A percentile compares a stretch with the other conserved stretches of the same genome.
These are phyloP conservation scores for Penicillium paxilli DNA, from an alignment of 495 filamentous ascomycete species.

Conservation along the genomic window DNA sequence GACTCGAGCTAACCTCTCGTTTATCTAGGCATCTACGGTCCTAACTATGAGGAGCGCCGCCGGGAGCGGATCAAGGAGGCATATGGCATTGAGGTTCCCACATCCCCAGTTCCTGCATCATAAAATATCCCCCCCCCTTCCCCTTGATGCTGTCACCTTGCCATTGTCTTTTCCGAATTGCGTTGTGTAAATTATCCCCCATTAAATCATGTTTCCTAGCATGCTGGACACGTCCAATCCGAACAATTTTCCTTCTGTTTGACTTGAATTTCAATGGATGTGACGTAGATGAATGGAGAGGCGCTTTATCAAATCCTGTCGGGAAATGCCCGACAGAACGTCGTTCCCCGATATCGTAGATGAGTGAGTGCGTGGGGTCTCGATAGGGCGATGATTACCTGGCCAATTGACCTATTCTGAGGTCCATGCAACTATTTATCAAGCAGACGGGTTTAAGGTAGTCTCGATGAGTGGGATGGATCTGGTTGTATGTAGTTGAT, in stretches of 20 bases:
- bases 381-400: no score
- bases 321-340: neutral
- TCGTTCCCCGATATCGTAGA: neutral
- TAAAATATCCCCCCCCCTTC: constrained; percentile 23
- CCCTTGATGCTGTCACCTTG: constrained; percentile 14
- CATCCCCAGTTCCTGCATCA: constrained; percentile 41
- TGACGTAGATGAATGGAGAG: constrained; percentile 5
- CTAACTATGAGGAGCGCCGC: constrained; percentile 86
- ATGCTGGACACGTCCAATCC: constrained; percentile 30
- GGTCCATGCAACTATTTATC: no score
- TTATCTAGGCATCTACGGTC: constrained; percentile 70
- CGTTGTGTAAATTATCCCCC: constrained; percentile 46
- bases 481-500: neutral
- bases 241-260: constrained; percentile 19
- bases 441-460: no score
- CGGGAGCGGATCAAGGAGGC: constrained; percentile 80
- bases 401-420: neutral
- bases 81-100: constrained; percentile 82
- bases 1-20: neutral
- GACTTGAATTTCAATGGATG: neutral
- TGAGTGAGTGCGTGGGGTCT: no score
- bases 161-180: constrained; percentile 17
- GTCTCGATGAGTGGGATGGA: no score
- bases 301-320: neutral
- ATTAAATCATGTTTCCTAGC: constrained; percentile 38